Evolutionary conservation across 73 alveolate species (phyloP), one percentile per base, ranked within the genome.

Genomic region (Breviolum minutum): DNA sequence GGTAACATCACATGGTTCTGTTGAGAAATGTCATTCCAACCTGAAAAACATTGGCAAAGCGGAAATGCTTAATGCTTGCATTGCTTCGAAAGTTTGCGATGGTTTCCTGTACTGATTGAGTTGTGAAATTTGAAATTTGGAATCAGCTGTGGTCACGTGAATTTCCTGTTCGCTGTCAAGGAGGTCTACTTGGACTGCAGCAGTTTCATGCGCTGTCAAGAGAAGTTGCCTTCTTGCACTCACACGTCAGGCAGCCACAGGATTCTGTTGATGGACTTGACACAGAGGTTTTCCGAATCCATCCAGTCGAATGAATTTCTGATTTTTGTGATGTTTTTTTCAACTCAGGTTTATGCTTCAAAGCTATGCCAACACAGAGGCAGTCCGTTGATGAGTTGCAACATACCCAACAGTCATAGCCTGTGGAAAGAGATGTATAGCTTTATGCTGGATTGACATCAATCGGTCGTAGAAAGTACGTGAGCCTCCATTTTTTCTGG

Each of bases 201-300:
- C 89, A 81, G 89, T 29, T 81, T 81, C 69, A 14, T 81, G 89
- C 89, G 89, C 27, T 81, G 89, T 17, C 89, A 81, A 17, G 89
- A 81, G 29, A 81, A 81, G 69, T 68, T 81, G 32, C 89, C 89
- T 27, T 13, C 54, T 32, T 81, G 89, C 69, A 8, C 69, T 40
- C 89, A 81, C 69, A 81, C 60, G 83, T 24, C 40, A 27, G 40
- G n/a, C 32, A 32, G 40, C 40, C 32, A 40, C 54, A 40, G 54
- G 3, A 40, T 40, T 40, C 54, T 3, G 54, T 0, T 0, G 54
- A 40, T 40, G 54, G 54, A 40, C 5, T 40, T 40, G 54, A 40
- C 54, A 40, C 54, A 40, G 54, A 40, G 77, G 77, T 68, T 17
- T 6, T 68, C 8, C 77, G 54, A 40, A 40, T 0, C 3, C 54